Percentiles rank a stretch among this genome's conserved stretches.
Conservation (phyloP, 2,329 filamentous ascomycete species). For the Alternaria triticimaculans region DNA sequence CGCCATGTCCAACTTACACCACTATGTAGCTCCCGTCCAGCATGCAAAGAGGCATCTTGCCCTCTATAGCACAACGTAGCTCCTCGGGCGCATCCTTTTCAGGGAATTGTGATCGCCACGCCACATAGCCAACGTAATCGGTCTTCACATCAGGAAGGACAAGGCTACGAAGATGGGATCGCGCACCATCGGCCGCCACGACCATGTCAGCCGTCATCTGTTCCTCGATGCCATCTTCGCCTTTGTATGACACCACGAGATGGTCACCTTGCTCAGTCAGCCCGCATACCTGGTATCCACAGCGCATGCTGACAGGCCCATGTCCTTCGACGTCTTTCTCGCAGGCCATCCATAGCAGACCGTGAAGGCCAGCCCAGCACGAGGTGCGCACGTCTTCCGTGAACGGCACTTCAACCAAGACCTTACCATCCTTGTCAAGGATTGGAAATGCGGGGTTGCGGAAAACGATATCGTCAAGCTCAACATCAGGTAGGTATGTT, state of each 20-base stretch:
- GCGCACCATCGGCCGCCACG: conserved; percentile 27
- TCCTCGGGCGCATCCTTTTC: conserved; percentile 12
- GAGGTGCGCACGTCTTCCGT: conserved; percentile 15
- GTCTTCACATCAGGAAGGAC: conserved; percentile 16
- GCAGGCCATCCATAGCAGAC: conserved; percentile 14
- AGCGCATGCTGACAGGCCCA: conserved; percentile 4
- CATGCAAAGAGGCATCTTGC: conserved; percentile 12
- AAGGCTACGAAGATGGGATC: conserved; percentile 15
- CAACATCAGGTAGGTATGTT: conserved; percentile 9
- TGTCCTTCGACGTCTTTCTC: background rate
- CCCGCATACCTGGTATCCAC: conserved; percentile 5
- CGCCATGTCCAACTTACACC: background rate
- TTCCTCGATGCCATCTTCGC: background rate
- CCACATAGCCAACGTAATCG: conserved; percentile 27
- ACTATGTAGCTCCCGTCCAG: conserved; percentile 12
- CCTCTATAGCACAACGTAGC: conserved; percentile 6
- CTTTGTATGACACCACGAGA: conserved; percentile 5
- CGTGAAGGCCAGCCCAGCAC: conserved; percentile 23
- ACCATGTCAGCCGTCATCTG: conserved; percentile 14
- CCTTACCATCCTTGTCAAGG: conserved; percentile 12
- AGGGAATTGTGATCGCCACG: conserved; percentile 22
- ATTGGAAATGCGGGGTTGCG: conserved; percentile 15
- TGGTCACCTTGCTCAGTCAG: conserved; percentile 9
- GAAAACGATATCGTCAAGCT: conserved; percentile 13
- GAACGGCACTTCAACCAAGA: conserved; percentile 7